These are phyloP conservation scores for Starmerella apicola DNA, from an alignment of 805 yeast species.

Conservation along the genomic window DNA sequence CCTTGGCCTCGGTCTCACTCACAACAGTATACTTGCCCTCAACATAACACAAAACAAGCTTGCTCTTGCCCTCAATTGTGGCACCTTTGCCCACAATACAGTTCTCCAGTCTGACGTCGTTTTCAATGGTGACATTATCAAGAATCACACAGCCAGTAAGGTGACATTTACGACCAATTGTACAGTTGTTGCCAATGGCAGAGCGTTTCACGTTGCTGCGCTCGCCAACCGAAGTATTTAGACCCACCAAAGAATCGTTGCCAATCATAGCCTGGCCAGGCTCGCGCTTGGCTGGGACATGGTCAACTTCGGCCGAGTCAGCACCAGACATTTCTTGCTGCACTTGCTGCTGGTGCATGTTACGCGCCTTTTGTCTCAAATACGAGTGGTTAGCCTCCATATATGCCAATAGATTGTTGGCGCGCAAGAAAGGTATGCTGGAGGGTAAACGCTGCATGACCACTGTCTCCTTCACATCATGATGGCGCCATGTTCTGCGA, in stretches of 20 bases:
- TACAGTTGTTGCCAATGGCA: slow-evolving; percentile 62
- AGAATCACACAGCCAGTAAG: slow-evolving; percentile 75
- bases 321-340: neutral
- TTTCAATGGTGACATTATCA: slow-evolving; percentile 59
- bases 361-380: slow-evolving; percentile 45
- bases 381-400: slow-evolving; percentile 80
- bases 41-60: slow-evolving; percentile 68
- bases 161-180: slow-evolving; percentile 74
- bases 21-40: slow-evolving; percentile 67
- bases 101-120: slow-evolving; percentile 63
- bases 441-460: slow-evolving; percentile 45
- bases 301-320: neutral
- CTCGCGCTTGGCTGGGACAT: slow-evolving; percentile 13
- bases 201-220: slow-evolving; percentile 77
- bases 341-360: slow-evolving; percentile 5
- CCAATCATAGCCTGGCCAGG: slow-evolving; percentile 60
- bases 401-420: slow-evolving; percentile 66
- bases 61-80: slow-evolving; percentile 48
- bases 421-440: slow-evolving; percentile 43
- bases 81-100: slow-evolving; percentile 70
- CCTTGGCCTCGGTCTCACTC: slow-evolving; percentile 31
- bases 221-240: slow-evolving; percentile 57
- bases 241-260: slow-evolving; percentile 71
- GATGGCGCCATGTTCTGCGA: slow-evolving; percentile 83
- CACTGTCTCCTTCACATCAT: slow-evolving; percentile 43